phyloP scores from a whole-genome alignment of 139 green algal species.

The Chlamydomonas eustigma region DNA sequence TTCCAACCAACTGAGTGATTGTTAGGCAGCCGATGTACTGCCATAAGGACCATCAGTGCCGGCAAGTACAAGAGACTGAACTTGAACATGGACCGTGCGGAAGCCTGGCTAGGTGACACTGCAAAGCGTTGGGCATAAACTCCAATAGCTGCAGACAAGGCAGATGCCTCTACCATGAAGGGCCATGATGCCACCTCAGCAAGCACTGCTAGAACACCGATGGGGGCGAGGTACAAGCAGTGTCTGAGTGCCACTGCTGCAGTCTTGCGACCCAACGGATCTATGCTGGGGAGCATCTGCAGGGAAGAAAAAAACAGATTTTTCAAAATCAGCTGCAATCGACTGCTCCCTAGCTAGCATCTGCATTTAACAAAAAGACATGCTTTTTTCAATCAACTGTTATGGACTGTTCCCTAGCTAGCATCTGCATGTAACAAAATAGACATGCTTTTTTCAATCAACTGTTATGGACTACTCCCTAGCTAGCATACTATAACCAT shows the following conservation, averaged over 20 bases:
- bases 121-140: slow-evolving; percentile 73
- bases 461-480: no score
- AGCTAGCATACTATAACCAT: no score
- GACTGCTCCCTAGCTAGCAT: no score
- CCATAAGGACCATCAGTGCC: slow-evolving; percentile 76
- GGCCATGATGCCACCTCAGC: slow-evolving; percentile 57
- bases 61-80: slow-evolving; percentile 89
- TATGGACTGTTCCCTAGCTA: no score
- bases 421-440: no score
- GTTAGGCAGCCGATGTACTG: slow-evolving; percentile 76
- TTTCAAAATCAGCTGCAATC: no score
- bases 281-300: slow-evolving; percentile 85
- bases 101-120: slow-evolving; percentile 27
- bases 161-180: slow-evolving; percentile 75
- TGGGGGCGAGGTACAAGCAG: slow-evolving; percentile 77
- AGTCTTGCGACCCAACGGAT: slow-evolving; percentile 76
- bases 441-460: no score
- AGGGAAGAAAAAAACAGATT: no score
- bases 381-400: no score
- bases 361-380: no score
- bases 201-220: slow-evolving; percentile 47
- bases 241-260: slow-evolving; percentile 85
- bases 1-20: slow-evolving; percentile 6
- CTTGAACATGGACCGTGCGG: slow-evolving; percentile 81
- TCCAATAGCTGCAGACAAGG: slow-evolving; percentile 59